A percentile compares a stretch with the other conserved stretches of the same genome.
Evolutionary conservation across 2,329 filamentous ascomycete species (phyloP).

Genomic region (Xylaria sp.): DNA sequence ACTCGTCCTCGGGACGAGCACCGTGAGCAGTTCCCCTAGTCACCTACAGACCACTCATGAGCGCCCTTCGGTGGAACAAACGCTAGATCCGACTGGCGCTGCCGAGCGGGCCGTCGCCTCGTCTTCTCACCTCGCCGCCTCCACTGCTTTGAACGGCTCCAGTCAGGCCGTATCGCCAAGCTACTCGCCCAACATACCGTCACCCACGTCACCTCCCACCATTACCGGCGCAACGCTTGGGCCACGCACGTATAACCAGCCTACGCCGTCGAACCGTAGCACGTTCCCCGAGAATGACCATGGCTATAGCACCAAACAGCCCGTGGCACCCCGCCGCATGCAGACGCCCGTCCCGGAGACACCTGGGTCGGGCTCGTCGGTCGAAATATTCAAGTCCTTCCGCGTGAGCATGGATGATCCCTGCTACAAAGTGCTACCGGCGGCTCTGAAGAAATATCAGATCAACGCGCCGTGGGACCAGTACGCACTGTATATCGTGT

Average conservation of each 20-base stretch:
- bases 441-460: constrained; percentile 96
- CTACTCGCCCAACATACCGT: constrained; percentile 71
- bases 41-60: constrained; percentile 73
- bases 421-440: constrained; percentile 94
- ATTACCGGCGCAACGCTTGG: constrained; percentile 59
- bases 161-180: constrained; percentile 60
- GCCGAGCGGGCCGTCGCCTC: constrained; percentile 69
- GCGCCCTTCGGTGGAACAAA: constrained; percentile 65
- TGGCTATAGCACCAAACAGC: constrained; percentile 46
- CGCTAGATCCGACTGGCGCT: constrained; percentile 71
- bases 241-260: constrained; percentile 65
- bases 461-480: constrained; percentile 98
- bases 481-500: constrained; percentile 97
- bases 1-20: constrained; percentile 71
- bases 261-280: constrained; percentile 59
- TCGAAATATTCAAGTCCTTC: constrained; percentile 99
- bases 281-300: constrained; percentile 61
- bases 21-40: constrained; percentile 73
- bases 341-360: constrained; percentile 69
- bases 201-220: constrained; percentile 70
- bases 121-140: constrained; percentile 70
- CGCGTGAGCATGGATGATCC: constrained; percentile 97
- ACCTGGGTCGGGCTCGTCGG: constrained; percentile 63
- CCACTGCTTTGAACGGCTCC: constrained; percentile 62
- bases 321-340: constrained; percentile 58